Conservation (phyloP, 1,139 yeast genomes). For the Hansenula lynferdii region DNA sequence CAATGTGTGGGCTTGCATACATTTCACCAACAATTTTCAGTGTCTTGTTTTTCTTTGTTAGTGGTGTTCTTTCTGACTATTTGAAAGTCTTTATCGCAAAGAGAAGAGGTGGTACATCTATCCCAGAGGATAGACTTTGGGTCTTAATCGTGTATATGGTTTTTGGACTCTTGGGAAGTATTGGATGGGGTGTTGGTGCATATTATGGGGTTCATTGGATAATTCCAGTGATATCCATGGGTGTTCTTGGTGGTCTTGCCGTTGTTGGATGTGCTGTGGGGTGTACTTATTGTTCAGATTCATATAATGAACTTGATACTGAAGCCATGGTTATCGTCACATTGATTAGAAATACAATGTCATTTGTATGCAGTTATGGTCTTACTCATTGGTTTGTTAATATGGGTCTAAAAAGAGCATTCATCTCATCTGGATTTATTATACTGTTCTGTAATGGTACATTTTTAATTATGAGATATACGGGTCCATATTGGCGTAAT, state of each 20-base stretch:
- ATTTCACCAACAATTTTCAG: slow-evolving; percentile 36
- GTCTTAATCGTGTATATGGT: slow-evolving; percentile 28
- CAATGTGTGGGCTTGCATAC: slow-evolving; percentile 39
- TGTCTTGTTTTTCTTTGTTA: slow-evolving; percentile 27
- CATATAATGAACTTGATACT: slow-evolving; percentile 48
- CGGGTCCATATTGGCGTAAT: slow-evolving; percentile 34
- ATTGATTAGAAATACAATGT: slow-evolving; percentile 28
- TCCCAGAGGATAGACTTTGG: slow-evolving; percentile 40
- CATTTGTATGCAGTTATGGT: slow-evolving; percentile 45
- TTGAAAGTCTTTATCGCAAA: slow-evolving; percentile 32
- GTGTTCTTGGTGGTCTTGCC: slow-evolving; percentile 43
- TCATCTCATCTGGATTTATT: slow-evolving; percentile 39
- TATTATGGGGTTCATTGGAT: slow-evolving; percentile 44
- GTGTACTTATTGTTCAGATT: slow-evolving; percentile 50
- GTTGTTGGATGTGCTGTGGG: slow-evolving; percentile 47
- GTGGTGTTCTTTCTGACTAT: slow-evolving; percentile 36
- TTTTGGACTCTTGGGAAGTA: slow-evolving; percentile 33
- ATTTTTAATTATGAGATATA: slow-evolving; percentile 33
- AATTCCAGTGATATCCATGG: slow-evolving; percentile 48
- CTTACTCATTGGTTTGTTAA: slow-evolving; percentile 43
- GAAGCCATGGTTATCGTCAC: slow-evolving; percentile 47
- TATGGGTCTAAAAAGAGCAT: slow-evolving; percentile 39
- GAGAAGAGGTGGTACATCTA: slow-evolving; percentile 32
- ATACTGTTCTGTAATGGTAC: slow-evolving; percentile 37
- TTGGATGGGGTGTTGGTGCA: slow-evolving; percentile 41